A percentile compares a stretch with the other conserved stretches of the same genome.
These are phyloP conservation scores for Scheffersomyces stambukii DNA, from an alignment of 1,139 yeast genomes.

Conservation along the genomic window DNA sequence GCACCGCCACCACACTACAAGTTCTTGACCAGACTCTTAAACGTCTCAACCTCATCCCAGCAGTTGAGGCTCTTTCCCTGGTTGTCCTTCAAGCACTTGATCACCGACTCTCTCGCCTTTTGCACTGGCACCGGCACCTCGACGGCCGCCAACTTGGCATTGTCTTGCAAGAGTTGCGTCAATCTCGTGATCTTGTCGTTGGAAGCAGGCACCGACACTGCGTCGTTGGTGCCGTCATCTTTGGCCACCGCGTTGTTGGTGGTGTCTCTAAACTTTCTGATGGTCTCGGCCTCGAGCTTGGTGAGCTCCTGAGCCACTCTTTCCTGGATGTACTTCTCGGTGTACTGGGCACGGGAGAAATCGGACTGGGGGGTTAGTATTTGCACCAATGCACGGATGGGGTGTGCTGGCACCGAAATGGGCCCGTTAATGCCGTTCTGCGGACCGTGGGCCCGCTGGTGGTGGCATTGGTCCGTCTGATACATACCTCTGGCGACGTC, in stretches of 20 bases:
- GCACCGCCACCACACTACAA: constrained; percentile 8
- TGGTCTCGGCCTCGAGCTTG: constrained; percentile 57
- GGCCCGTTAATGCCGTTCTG: too few relatives aligned
- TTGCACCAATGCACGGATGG: neutral
- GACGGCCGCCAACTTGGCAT: constrained; percentile 40
- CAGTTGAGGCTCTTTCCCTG: constrained; percentile 77
- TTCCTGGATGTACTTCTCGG: constrained; percentile 75
- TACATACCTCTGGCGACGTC: constrained; percentile 56
- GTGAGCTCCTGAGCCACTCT: constrained; percentile 66
- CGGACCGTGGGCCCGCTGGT: too few relatives aligned
- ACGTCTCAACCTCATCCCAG: constrained; percentile 77
- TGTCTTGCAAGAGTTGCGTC: constrained; percentile 44
- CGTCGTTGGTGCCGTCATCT: constrained; percentile 14
- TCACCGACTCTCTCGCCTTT: constrained; percentile 53
- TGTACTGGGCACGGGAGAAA: constrained; percentile 74
- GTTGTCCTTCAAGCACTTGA: constrained; percentile 65
- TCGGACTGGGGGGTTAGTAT: constrained; percentile 49
- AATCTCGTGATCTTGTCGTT: constrained; percentile 42
- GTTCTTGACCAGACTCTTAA: constrained; percentile 50
- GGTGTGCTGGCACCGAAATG: neutral
- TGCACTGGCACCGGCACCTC: constrained; percentile 27
- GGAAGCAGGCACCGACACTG: constrained; percentile 25
- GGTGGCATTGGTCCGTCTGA: neutral
- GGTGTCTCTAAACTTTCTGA: constrained; percentile 50
- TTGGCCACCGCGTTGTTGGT: constrained; percentile 39